Evolutionary conservation across 2,329 filamentous ascomycete genomes (phyloP), one percentile per base, ranked within the genome.

Genomic region (Talaromyces marneffei): DNA sequence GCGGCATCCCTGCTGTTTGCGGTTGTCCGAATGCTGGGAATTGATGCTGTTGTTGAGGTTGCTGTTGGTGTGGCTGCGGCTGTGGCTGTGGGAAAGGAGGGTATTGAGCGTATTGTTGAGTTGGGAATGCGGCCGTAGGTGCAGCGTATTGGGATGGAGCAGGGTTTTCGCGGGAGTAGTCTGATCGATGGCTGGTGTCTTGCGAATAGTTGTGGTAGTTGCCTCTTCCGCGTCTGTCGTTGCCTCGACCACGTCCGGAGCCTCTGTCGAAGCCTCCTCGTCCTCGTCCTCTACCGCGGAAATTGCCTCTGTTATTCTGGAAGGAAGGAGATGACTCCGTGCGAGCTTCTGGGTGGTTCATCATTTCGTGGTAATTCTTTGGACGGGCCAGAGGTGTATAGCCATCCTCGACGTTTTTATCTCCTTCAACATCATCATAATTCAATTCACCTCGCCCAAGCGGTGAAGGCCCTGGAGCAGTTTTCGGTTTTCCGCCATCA

Each of bases 321-420:
- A 64, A 68, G 7, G 18, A 27, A 10, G 48, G 29, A 20, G 69
- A 67, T 33, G 66, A 68, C 67, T 77, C 74, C 23, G 74, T 65
- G 16, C 74, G 73, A 7, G 72, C 68, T 63, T 77, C 73, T 44
- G 72, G 70, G 18, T 66, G 62, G 18, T 77, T 68, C 78, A 82
- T 75, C 69, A 80, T 73, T 72, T 81, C 72, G 68, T 81, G 74
- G 65, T 88, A 85, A 54, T 87, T 87, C 18, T 83, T 79, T 1
- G 90, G 90, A 18, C 90, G 80, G 20, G 87, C 75, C 18, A 93
- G 79, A 4, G 88, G 88, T 65, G 85, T 88, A 72, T 93, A 93
- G 0, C 75, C 75, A 62, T 79, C 76, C 59, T 79, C 74, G n/a
- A 64, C 70, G 8, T 33, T 18, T 29, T 9, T n/a, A 42, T 68